Percentiles rank a stretch among this genome's conserved stretches.
phyloP scores from a whole-genome alignment of 2,329 filamentous ascomycete genomes.

The Mycogone perniciosa region DNA sequence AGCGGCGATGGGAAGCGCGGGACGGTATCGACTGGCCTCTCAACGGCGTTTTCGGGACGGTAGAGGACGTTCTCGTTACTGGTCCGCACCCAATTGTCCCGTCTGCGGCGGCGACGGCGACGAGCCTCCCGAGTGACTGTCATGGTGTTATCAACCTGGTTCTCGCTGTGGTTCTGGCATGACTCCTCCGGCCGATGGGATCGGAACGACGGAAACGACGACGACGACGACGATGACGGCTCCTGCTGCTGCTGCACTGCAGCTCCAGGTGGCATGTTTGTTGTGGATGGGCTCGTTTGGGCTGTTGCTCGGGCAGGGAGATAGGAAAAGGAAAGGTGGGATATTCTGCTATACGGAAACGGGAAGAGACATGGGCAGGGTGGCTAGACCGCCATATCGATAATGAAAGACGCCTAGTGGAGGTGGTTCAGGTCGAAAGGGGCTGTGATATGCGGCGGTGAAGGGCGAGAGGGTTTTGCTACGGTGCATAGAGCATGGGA shows the following conservation, averaged over 20 bases:
- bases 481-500: background rate
- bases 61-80: slow-evolving; percentile 25
- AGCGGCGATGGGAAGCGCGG: slow-evolving; percentile 30
- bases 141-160: slow-evolving; percentile 9
- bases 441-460: slow-evolving; percentile 8
- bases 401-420: slow-evolving; percentile 4
- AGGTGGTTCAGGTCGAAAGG: background rate
- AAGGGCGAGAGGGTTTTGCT: slow-evolving; percentile 1
- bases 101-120: slow-evolving; percentile 9
- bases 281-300: slow-evolving; percentile 7
- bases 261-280: slow-evolving; percentile 12
- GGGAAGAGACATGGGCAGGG: slow-evolving; percentile 4
- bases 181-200: slow-evolving; percentile 3
- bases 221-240: background rate
- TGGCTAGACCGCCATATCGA: slow-evolving; percentile 11
- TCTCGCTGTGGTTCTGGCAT: background rate
- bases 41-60: slow-evolving; percentile 16
- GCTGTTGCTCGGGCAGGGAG: background rate
- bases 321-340: background rate
- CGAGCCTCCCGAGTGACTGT: slow-evolving; percentile 9
- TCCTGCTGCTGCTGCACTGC: slow-evolving; percentile 6
- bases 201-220: slow-evolving; percentile 2
- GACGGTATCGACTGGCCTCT: slow-evolving; percentile 9
- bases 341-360: slow-evolving; percentile 5
- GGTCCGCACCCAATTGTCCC: slow-evolving; percentile 19